Base-by-base conservation (phyloP, 495 filamentous ascomycete species). In the Extremus antarcticus region DNA sequence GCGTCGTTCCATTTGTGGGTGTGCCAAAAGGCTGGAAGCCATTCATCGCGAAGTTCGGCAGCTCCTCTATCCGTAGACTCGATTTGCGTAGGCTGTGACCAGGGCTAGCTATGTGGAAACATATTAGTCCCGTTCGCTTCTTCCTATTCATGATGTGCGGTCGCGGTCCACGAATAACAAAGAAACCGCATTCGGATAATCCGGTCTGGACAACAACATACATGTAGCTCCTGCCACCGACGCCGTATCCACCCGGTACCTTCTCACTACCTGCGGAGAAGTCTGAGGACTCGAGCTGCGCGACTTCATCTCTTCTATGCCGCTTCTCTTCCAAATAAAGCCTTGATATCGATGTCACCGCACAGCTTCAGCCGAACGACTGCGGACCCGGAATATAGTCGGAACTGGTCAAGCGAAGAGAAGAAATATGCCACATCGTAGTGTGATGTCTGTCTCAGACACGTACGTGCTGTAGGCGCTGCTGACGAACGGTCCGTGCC, bases 291-390 rank as follows among this genome's bases (percentile, higher is more conserved):
- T 58, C 2, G 59, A 58, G 39, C 25, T 62, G 3, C 55, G 59
- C 11, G 59, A 58, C 55, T 62, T 62, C 59, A 62, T 62, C 25
- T 39, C 48, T 51, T n/a, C n/a, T n/a, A n/a, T n/a, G n/a, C n/a
- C n/a, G n/a, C n/a, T n/a, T n/a, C n/a, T n/a, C n/a, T n/a, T n/a
- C n/a, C n/a, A n/a, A n/a, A n/a, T n/a, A n/a, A n/a, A n/a, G n/a
- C n/a, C n/a, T n/a, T n/a, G n/a, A n/a, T n/a, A n/a, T n/a, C n/a
- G n/a, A n/a, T n/a, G n/a, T n/a, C n/a, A n/a, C n/a, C n/a, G n/a
- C n/a, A n/a, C n/a, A n/a, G n/a, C n/a, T n/a, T n/a, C n/a, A n/a
- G n/a, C n/a, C n/a, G n/a, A n/a, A n/a, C n/a, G n/a, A n/a, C n/a
- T n/a, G n/a, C n/a, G n/a, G n/a, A n/a, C n/a, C n/a, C n/a, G n/a